These are phyloP conservation scores for Zygotorulaspora mrakii DNA, from an alignment of 1,139 yeast species.

Conservation along the genomic window DNA sequence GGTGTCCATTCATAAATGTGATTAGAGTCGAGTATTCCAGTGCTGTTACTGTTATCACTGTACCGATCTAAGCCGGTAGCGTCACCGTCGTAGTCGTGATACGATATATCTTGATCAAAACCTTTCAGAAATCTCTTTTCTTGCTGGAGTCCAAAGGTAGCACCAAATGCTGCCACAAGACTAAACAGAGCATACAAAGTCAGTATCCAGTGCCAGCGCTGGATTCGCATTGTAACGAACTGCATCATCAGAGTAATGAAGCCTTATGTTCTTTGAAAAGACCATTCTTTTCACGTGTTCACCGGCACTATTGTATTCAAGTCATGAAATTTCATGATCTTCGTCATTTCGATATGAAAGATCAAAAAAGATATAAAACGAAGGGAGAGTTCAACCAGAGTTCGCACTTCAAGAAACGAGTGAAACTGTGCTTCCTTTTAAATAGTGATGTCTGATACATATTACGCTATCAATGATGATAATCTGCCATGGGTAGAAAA, in stretches of 20 bases:
- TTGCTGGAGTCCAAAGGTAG: too few relatives aligned
- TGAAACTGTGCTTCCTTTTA: background rate
- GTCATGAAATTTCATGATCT: background rate
- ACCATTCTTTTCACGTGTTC: slow-evolving; percentile 3
- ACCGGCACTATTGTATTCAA: too few relatives aligned
- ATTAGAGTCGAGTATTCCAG: slow-evolving; percentile 21
- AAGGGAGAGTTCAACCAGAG: too few relatives aligned
- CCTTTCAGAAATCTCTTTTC: background rate
- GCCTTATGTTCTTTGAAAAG: too few relatives aligned
- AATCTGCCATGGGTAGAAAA: slow-evolving; percentile 82
- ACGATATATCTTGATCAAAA: background rate
- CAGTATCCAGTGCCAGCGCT: slow-evolving; percentile 1
- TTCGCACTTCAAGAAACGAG: too few relatives aligned
- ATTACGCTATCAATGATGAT: slow-evolving; percentile 27
- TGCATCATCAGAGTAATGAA: background rate
- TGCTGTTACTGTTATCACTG: background rate
- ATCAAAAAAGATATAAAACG: too few relatives aligned
- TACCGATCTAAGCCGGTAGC: background rate
- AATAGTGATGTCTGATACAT: slow-evolving; percentile 4
- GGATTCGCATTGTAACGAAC: background rate
- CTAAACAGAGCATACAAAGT: background rate
- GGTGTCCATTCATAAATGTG: slow-evolving; percentile 34
- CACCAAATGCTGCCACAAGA: too few relatives aligned
- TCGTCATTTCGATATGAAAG: too few relatives aligned
- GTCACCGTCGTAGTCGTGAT: background rate